These are phyloP conservation scores for Candida patagonica DNA, from an alignment of 805 yeast species.

Conservation along the genomic window DNA sequence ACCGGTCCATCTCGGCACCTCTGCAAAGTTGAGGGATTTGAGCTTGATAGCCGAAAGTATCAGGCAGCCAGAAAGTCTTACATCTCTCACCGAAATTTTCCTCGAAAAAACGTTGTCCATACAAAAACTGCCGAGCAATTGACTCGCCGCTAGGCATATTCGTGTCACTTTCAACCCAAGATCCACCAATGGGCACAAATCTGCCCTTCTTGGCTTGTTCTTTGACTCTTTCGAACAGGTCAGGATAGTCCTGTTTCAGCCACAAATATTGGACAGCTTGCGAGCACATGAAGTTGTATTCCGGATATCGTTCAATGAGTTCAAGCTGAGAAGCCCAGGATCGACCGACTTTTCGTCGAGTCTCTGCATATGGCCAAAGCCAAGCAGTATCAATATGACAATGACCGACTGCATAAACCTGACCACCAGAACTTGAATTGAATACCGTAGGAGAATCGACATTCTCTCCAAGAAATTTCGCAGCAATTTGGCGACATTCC, in stretches of 20 bases:
- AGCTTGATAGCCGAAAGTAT: slow-evolving; percentile 78
- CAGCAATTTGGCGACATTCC: slow-evolving; percentile 58
- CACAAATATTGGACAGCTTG: slow-evolving; percentile 93
- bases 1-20: slow-evolving; percentile 58
- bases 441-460: slow-evolving; percentile 59
- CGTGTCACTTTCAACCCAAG: slow-evolving; percentile 87
- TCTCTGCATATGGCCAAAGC: slow-evolving; percentile 97
- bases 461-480: slow-evolving; percentile 51
- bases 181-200: slow-evolving; percentile 75
- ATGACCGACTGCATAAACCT: slow-evolving; percentile 81
- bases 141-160: slow-evolving; percentile 78
- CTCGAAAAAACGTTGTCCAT: slow-evolving; percentile 67
- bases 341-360: slow-evolving; percentile 80
- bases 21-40: slow-evolving; percentile 79
- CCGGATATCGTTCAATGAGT: slow-evolving; percentile 77
- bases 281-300: slow-evolving; percentile 84
- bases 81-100: slow-evolving; percentile 60
- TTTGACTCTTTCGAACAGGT: slow-evolving; percentile 50
- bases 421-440: slow-evolving; percentile 45
- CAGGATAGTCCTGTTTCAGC: slow-evolving; percentile 80
- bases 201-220: slow-evolving; percentile 49
- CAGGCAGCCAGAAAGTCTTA: slow-evolving; percentile 74
- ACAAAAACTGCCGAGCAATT: slow-evolving; percentile 64
- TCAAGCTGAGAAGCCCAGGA: slow-evolving; percentile 90
- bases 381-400: slow-evolving; percentile 97